phyloP scores from a whole-genome alignment of 352 stramenopile species.

The Phytophthora palmivora region DNA sequence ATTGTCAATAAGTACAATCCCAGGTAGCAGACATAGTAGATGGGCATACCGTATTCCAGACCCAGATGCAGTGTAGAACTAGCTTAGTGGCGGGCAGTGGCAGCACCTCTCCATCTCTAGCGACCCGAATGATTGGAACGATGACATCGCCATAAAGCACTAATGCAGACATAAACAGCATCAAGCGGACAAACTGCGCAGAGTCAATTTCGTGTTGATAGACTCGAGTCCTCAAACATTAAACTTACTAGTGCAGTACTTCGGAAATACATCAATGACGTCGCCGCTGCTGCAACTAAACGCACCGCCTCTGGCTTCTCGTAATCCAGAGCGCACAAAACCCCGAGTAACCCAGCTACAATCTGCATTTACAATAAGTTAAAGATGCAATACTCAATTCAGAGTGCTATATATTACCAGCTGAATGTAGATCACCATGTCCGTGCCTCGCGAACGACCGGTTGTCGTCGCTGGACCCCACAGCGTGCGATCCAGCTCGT shows the following conservation, averaged over 20 bases:
- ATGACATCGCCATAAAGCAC: conserved; percentile 69
- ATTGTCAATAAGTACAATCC: neutral
- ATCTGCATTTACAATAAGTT: conserved; percentile 26
- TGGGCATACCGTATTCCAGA: conserved; percentile 48
- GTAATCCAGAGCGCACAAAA: conserved; percentile 52
- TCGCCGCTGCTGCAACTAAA: conserved; percentile 34
- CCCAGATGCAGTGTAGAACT: conserved; percentile 44
- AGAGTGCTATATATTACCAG: conserved; percentile 34
- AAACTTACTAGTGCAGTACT: conserved; percentile 54
- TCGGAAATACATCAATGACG: conserved; percentile 69
- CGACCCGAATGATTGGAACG: conserved; percentile 41
- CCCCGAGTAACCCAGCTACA: conserved; percentile 40
- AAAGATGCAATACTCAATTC: conserved; percentile 3
- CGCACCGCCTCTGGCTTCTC: conserved; percentile 63
- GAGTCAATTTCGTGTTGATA: conserved; percentile 1
- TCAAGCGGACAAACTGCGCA: conserved; percentile 62
- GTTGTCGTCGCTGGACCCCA: conserved; percentile 55
- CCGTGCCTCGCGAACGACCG: conserved; percentile 51
- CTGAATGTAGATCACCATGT: conserved; percentile 56
- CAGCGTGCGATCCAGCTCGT: conserved; percentile 63
- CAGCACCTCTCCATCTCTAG: conserved; percentile 8
- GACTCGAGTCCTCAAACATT: neutral
- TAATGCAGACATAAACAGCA: conserved; percentile 61
- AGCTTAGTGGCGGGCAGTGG: conserved; percentile 30
- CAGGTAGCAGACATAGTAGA: neutral